Evolutionary conservation across 2,329 filamentous ascomycete genomes (phyloP).

Genomic region (Aspergillus transmontanensis): DNA sequence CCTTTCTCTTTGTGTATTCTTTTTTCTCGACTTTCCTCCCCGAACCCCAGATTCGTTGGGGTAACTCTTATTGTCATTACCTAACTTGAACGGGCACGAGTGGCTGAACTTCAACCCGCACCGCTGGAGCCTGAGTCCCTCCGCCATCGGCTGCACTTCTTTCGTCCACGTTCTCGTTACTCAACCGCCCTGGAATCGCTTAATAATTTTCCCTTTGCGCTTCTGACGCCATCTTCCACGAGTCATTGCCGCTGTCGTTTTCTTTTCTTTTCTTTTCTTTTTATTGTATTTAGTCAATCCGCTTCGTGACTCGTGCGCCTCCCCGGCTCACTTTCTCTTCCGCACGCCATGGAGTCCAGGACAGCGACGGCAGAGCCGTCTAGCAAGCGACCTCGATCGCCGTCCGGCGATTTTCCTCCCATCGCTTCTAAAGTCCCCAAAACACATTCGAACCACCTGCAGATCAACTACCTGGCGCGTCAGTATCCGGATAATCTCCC

Average conservation of each 20-base stretch:
- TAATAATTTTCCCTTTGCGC: constrained; percentile 11
- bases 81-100: constrained; percentile 19
- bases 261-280: neutral
- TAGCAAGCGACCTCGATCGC: constrained; percentile 50
- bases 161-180: constrained; percentile 20
- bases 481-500: constrained; percentile 65
- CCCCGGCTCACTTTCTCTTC: constrained; percentile 1
- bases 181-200: constrained; percentile 23
- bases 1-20: constrained; percentile 13
- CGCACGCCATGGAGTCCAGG: constrained; percentile 36
- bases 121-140: constrained; percentile 22
- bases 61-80: constrained; percentile 16
- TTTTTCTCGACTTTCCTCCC: constrained; percentile 7
- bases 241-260: neutral
- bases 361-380: constrained; percentile 40
- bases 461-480: constrained; percentile 69
- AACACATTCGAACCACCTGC: constrained; percentile 60
- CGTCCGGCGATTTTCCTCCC: constrained; percentile 42
- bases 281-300: neutral
- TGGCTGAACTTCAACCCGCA: constrained; percentile 24
- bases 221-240: constrained; percentile 4
- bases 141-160: constrained; percentile 27
- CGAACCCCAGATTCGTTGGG: neutral
- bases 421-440: constrained; percentile 56
- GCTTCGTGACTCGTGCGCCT: neutral